Evolutionary conservation across 106 monocot species (phyloP).

Genomic region (Dioscorea alata): DNA sequence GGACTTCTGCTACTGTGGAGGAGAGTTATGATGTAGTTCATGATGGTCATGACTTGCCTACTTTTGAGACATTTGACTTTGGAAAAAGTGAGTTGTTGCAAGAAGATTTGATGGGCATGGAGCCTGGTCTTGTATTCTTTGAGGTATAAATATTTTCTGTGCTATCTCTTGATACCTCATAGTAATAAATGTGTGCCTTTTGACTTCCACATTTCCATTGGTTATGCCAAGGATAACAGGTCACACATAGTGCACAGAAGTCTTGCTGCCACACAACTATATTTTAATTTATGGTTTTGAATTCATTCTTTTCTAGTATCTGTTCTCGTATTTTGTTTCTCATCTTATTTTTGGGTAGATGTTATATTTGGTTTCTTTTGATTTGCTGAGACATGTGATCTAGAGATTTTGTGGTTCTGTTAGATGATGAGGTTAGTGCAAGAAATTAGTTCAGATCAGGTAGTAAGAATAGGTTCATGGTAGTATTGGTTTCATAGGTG

Average conservation of each 20-base stretch:
- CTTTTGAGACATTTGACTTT: conserved; percentile 62
- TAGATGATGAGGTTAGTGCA: too few relatives aligned
- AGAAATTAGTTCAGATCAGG: too few relatives aligned
- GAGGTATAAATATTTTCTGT: conserved; percentile 43
- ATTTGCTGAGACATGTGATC: too few relatives aligned
- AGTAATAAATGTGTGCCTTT: too few relatives aligned
- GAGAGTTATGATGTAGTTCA: not conserved
- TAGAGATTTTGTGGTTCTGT: too few relatives aligned
- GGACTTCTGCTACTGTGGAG: conserved; percentile 3
- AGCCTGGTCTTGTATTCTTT: conserved; percentile 91
- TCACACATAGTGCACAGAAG: too few relatives aligned
- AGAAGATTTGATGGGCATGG: conserved; percentile 69
- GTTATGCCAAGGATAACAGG: too few relatives aligned
- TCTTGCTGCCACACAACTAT: too few relatives aligned
- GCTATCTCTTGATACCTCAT: not conserved
- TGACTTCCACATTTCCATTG: too few relatives aligned
- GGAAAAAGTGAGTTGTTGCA: conserved; percentile 55
- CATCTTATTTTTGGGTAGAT: not conserved
- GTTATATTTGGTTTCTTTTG: not conserved
- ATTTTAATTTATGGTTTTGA: too few relatives aligned
- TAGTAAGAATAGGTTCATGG: too few relatives aligned
- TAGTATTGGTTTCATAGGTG: too few relatives aligned
- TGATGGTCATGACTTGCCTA: conserved; percentile 26
- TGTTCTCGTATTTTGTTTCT: not conserved
- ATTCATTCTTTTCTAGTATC: not conserved